These are phyloP conservation scores for Lecanosticta acicola DNA, from an alignment of 2,329 filamentous ascomycete genomes.

Conservation along the genomic window DNA sequence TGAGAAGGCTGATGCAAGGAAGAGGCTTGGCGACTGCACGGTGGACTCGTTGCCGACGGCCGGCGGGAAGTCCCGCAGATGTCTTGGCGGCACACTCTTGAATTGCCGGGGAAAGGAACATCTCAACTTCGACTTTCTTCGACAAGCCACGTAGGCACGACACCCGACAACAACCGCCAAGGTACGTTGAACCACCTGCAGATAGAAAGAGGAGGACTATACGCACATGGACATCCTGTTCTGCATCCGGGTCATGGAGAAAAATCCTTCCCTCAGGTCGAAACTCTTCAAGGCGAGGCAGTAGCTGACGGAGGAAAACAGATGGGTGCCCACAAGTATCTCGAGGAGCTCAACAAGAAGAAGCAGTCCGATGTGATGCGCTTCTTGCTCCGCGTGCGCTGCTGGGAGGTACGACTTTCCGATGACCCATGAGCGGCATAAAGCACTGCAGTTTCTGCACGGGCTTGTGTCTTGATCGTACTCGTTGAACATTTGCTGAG, in stretches of 20 bases:
- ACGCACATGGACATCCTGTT: neutral
- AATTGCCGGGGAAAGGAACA: neutral
- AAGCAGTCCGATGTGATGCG: slow-evolving; percentile 99
- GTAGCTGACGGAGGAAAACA: slow-evolving; percentile 35
- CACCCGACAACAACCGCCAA: slow-evolving; percentile 21
- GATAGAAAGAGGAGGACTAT: neutral
- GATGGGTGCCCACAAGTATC: slow-evolving; percentile 99
- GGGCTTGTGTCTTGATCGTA: slow-evolving; percentile 53
- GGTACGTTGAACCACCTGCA: slow-evolving; percentile 16
- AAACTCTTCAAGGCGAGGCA: slow-evolving; percentile 4
- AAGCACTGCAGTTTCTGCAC: slow-evolving; percentile 17
- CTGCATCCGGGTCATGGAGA: slow-evolving; percentile 1
- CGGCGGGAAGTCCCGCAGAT: too few species aligned
- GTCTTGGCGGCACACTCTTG: too few species aligned
- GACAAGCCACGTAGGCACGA: slow-evolving; percentile 16
- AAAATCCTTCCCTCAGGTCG: slow-evolving; percentile 1
- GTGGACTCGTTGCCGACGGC: too few species aligned
- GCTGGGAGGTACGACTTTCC: slow-evolving; percentile 80
- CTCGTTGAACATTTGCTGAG: slow-evolving; percentile 99
- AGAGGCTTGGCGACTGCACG: too few species aligned
- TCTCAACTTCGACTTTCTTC: neutral
- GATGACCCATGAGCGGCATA: slow-evolving; percentile 32
- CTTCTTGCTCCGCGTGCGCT: slow-evolving; percentile 99
- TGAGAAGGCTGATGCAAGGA: too few species aligned
- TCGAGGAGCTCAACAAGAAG: slow-evolving; percentile 99